phyloP scores from a whole-genome alignment of 192 early-diverging fungal genomes.

The Podila clonocystis region DNA sequence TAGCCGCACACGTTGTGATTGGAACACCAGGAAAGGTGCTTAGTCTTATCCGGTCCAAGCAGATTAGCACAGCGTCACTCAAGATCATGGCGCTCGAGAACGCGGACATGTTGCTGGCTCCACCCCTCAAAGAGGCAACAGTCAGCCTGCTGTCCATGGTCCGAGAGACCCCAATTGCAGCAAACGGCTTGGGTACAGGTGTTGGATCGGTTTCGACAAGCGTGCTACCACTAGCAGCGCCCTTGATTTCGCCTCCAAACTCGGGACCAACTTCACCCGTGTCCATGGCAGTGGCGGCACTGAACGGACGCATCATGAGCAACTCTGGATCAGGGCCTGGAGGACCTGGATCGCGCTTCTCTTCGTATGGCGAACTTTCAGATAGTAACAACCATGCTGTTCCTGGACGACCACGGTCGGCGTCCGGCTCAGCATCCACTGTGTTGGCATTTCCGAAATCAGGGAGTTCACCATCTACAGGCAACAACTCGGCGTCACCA shows the following conservation, averaged over 20 bases:
- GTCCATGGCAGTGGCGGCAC: conserved; percentile 39
- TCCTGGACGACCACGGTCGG: conserved; percentile 13
- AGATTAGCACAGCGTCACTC: conserved; percentile 26
- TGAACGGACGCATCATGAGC: conserved; percentile 22
- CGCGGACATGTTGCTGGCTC: conserved; percentile 31
- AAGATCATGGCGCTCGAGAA: conserved; percentile 48
- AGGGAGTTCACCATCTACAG: not conserved
- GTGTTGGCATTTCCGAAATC: not conserved
- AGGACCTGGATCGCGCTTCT: not conserved
- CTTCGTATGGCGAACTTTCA: conserved; percentile 4
- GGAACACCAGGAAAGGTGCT: conserved; percentile 42
- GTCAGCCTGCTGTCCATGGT: conserved; percentile 43
- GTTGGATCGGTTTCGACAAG: not conserved
- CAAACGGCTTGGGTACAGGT: not conserved
- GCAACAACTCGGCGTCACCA: not conserved
- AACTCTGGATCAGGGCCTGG: not conserved
- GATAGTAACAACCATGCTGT: not conserved
- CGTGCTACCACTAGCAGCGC: not conserved
- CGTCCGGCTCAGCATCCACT: not conserved
- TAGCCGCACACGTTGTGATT: conserved; percentile 48
- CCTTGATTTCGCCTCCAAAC: conserved; percentile 31
- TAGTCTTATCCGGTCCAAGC: conserved; percentile 31
- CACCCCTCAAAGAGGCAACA: conserved; percentile 41
- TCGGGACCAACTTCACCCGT: conserved; percentile 45
- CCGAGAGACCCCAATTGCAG: conserved; percentile 10